Evolutionary conservation across 2,329 filamentous ascomycete species (phyloP).

Genomic region (Cladosporium halotolerans): DNA sequence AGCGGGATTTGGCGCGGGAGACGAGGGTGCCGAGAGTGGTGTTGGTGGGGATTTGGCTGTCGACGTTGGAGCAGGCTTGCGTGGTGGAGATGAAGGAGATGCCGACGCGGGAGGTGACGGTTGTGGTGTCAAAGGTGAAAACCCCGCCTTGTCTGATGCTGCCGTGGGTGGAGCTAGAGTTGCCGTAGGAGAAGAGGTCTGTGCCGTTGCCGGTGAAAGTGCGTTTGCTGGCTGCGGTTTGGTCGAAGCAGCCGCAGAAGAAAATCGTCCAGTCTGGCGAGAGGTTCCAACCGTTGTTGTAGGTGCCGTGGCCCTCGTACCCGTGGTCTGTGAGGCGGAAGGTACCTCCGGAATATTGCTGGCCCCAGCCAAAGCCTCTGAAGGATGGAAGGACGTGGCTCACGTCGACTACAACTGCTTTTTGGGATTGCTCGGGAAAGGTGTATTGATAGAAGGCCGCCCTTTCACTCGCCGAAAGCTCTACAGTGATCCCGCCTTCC

Average conservation of each 20-base stretch:
- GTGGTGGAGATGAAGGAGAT: constrained; percentile 59
- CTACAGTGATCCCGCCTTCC: constrained; percentile 49
- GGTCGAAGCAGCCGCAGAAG: constrained; percentile 56
- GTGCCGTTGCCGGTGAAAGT: constrained; percentile 28
- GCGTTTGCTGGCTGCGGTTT: constrained; percentile 21
- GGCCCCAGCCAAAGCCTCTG: constrained; percentile 51
- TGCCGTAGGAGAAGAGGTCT: constrained; percentile 29
- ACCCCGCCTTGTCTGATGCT: constrained; percentile 35
- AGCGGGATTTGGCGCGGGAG: constrained; percentile 42
- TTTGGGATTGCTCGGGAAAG: constrained; percentile 41
- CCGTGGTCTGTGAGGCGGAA: constrained; percentile 44
- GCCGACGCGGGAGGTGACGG: constrained; percentile 51
- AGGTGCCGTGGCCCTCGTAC: constrained; percentile 53
- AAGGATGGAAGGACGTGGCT: constrained; percentile 53
- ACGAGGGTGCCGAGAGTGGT: constrained; percentile 13
- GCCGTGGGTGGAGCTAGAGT: constrained; percentile 7
- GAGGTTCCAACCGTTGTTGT: constrained; percentile 59
- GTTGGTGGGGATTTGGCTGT: constrained; percentile 48
- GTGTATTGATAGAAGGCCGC: constrained; percentile 55
- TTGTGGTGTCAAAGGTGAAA: constrained; percentile 39
- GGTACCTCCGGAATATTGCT: constrained; percentile 53
- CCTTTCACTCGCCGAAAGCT: constrained; percentile 51
- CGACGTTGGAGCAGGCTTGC: constrained; percentile 55
- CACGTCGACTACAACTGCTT: constrained; percentile 54
- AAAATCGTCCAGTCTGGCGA: constrained; percentile 54